Evolutionary conservation across 1,284 basidiomycete species (phyloP), one percentile per base, ranked within the genome.

Genomic region (Ustilago tritici): DNA sequence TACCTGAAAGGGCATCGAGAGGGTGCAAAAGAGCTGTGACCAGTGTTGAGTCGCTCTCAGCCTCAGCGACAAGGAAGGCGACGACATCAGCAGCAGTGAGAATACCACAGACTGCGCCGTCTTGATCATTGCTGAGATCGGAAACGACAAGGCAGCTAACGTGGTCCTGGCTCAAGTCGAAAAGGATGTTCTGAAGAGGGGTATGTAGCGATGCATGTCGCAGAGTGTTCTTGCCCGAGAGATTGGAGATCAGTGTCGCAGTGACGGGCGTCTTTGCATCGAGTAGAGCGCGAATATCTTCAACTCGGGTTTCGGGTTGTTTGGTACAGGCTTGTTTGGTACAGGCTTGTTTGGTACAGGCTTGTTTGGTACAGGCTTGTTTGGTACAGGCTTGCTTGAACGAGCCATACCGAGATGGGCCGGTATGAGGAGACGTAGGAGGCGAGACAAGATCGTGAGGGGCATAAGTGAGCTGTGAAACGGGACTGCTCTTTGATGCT

Each of bases 21-120:
- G 54, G 46, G 23, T 38, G 35, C 36, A 61, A 50, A 31, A 78
- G 56, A n/a, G 61, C 34, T 11, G 63, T 43, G 2, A 68, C 59
- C 4, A 75, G 41, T 12, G 60, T 54, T 6, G 49, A 10, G 32
- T 73, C 58, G n/a, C 34, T 56, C 4, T 72, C 66, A 14, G 75
- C 66, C 34, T 72, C 66, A 6, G 50, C 61, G 3, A 63, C 57
- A 32, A 77, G 59, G 56, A 72, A 72, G 6, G 66, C 68, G 12
- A 72, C 61, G 9, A 72, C 63, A 47, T 77, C 75, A 7, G 56
- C 34, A 9, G 66, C 61, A 15, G 70, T 77, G 40, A 77, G 28
- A 43, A 72, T 64, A 54, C 75, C 75, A 36, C 73, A 76, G 14
- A 76, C 59, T 14, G 65, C 56, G 17, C 69, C 69, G 23, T 68